Evolutionary conservation across 352 stramenopile genomes (phyloP).

Genomic region (Thraustotheca clavata): DNA sequence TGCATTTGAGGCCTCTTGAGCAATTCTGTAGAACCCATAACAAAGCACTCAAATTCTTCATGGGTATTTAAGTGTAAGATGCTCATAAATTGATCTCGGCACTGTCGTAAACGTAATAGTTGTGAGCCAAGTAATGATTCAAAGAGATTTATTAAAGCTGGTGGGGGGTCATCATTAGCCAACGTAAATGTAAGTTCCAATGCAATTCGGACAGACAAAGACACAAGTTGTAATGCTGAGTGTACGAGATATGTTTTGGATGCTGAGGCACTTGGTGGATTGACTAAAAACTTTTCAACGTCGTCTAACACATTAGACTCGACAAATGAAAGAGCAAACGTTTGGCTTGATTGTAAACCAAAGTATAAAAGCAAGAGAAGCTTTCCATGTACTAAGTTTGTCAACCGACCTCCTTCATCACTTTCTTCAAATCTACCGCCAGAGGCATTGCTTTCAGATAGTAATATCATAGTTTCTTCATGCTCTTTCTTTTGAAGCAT

Average conservation of each 20-base stretch:
- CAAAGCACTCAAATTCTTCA: constrained; percentile 12
- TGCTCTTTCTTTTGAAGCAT: constrained; percentile 29
- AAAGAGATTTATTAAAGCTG: background rate
- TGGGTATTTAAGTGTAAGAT: background rate
- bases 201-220: constrained; percentile 44
- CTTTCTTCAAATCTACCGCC: constrained; percentile 25
- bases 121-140: background rate
- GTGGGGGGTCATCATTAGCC: background rate
- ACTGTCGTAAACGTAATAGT: background rate
- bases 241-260: constrained; percentile 38
- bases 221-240: constrained; percentile 49
- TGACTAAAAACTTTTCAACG: constrained; percentile 24
- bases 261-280: background rate
- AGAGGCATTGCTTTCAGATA: constrained; percentile 27
- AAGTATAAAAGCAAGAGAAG: constrained; percentile 53
- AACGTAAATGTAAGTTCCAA: constrained; percentile 37
- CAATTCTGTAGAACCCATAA: background rate
- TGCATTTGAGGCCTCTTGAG: background rate
- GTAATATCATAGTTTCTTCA: constrained; percentile 20
- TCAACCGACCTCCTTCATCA: constrained; percentile 15
- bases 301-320: constrained; percentile 26
- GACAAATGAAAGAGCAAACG: constrained; percentile 38
- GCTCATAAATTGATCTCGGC: constrained; percentile 1
- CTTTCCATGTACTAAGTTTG: constrained; percentile 49
- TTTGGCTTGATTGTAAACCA: constrained; percentile 36